A percentile compares a stretch with the other conserved stretches of the same genome.
phyloP scores from a whole-genome alignment of 1,284 basidiomycete genomes.

The Ceratobasidium theobromae region DNA sequence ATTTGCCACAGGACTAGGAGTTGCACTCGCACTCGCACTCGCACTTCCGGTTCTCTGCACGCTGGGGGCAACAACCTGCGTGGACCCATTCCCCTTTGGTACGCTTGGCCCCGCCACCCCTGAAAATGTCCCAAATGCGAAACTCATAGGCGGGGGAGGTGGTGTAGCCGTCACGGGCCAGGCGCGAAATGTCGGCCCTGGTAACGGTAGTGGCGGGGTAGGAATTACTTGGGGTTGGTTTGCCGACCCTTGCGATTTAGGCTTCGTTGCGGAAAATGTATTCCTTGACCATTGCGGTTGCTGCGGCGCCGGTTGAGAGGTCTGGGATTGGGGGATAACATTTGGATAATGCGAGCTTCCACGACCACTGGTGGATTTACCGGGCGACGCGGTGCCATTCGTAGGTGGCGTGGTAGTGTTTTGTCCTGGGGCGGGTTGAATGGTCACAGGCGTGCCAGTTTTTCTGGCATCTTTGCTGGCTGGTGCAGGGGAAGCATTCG shows the following conservation, averaged over 20 bases:
- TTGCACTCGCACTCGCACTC: slow-evolving; percentile 7
- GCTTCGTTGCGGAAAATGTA: not conserved
- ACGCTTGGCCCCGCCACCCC: slow-evolving; percentile 8
- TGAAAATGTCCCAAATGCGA: slow-evolving; percentile 12
- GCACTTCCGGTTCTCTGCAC: not conserved
- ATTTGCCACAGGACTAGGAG: not conserved
- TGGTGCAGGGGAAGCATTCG: slow-evolving; percentile 3
- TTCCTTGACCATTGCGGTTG: slow-evolving; percentile 1
- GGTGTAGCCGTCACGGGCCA: slow-evolving; percentile 6
- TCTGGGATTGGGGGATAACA: slow-evolving; percentile 15
- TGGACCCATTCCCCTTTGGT: not conserved
- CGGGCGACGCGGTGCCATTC: not conserved
- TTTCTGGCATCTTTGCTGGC: not conserved
- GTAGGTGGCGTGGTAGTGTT: not conserved
- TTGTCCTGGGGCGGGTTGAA: slow-evolving; percentile 28
- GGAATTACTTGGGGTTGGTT: not conserved
- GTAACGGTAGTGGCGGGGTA: slow-evolving; percentile 17
- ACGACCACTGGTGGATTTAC: slow-evolving; percentile 6
- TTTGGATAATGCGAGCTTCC: slow-evolving; percentile 25
- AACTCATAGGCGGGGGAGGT: slow-evolving; percentile 8
- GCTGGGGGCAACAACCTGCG: not conserved
- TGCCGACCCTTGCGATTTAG: not conserved
- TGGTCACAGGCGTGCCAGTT: slow-evolving; percentile 10
- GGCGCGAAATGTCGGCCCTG: slow-evolving; percentile 26
- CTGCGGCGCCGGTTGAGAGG: not conserved